These are phyloP conservation scores for Pyrenochaeta sp. DNA, from an alignment of 2,329 filamentous ascomycete species.

Conservation along the genomic window DNA sequence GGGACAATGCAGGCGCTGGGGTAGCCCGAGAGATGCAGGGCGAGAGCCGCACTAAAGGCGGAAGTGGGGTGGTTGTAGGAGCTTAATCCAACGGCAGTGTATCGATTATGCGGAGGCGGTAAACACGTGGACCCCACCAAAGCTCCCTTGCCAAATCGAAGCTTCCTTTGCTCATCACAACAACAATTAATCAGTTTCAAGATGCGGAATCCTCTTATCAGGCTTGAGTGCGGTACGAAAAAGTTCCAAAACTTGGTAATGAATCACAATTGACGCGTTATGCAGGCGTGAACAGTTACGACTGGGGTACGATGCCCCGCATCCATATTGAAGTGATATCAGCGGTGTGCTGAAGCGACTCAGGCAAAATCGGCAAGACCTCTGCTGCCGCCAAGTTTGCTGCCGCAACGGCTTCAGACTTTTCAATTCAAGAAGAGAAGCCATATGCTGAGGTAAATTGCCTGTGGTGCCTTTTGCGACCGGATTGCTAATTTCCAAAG, in stretches of 20 bases:
- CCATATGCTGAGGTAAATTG: constrained; percentile 85
- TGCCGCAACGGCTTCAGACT: constrained; percentile 79
- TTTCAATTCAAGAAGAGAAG: constrained; percentile 83
- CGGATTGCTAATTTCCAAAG: constrained; percentile 58
- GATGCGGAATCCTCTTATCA: constrained; percentile 75
- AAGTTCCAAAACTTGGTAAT: constrained; percentile 11
- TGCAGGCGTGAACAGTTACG: constrained; percentile 95
- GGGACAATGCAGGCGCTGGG: constrained; percentile 9
- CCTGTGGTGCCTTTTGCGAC: background rate
- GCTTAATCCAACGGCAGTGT: constrained; percentile 32
- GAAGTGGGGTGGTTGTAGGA: constrained; percentile 29
- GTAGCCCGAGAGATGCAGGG: constrained; percentile 22
- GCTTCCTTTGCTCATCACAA: constrained; percentile 16
- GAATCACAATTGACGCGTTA: constrained; percentile 27
- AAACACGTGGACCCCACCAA: constrained; percentile 23
- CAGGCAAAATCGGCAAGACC: constrained; percentile 83
- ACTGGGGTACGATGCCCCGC: constrained; percentile 74
- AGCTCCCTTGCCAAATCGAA: constrained; percentile 15
- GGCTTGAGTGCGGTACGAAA: constrained; percentile 75
- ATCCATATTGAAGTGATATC: constrained; percentile 20
- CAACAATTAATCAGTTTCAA: constrained; percentile 18
- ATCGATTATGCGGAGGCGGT: constrained; percentile 22
- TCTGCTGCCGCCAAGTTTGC: constrained; percentile 92
- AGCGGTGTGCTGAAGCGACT: constrained; percentile 37
- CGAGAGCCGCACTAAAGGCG: constrained; percentile 27